Evolutionary conservation across 2,329 filamentous ascomycete genomes (phyloP), one percentile per base, ranked within the genome.

Genomic region (Cladosporium velox): DNA sequence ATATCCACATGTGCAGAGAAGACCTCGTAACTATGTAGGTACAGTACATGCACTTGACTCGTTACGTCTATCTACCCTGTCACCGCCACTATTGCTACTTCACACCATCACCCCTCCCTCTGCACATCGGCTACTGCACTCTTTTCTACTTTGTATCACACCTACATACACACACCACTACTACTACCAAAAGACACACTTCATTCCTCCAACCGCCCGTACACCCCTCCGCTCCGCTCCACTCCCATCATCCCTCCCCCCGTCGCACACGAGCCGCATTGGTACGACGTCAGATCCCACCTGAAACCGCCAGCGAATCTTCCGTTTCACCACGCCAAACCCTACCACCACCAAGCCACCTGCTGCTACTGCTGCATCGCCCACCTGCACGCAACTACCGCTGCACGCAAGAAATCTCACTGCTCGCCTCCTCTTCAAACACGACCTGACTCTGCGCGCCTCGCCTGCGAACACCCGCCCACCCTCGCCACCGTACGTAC

Each of bases 261-360:
- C 47, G 47, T 54, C 28, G 52, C 52, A 55, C 52, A 34, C 18
- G 52, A 30, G 32, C 52, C 15, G 30, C 52, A 21, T 47, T 47
- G 7, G 55, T 41, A 35, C 55, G 21, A 58, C 55, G 55, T 58
- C 21, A 58, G 34, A 41, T 47, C 55, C 55, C 32, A 41, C 55
- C 55, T 35, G 32, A 41, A 58, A 58, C 32, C 55, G 28, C 52
- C 28, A 30, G 52, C 30, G 55, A 41, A 24, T 21, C 15, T 49
- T n/a, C 58, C 12, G 59, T 61, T 61, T 61, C 59, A 61, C 59
- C 41, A 61, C 57, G 44, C 18, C 38, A 15, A 60, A 52, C 28
- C 59, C 59, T 51, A 35, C 14, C 21, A 35, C 21, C 26, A 24
- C 41, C 38, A 11, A 41, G 10, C 8, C 41, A 41, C 41, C 10